These are phyloP conservation scores for Panus rudis DNA, from an alignment of 768 basidiomycete species.

Conservation along the genomic window DNA sequence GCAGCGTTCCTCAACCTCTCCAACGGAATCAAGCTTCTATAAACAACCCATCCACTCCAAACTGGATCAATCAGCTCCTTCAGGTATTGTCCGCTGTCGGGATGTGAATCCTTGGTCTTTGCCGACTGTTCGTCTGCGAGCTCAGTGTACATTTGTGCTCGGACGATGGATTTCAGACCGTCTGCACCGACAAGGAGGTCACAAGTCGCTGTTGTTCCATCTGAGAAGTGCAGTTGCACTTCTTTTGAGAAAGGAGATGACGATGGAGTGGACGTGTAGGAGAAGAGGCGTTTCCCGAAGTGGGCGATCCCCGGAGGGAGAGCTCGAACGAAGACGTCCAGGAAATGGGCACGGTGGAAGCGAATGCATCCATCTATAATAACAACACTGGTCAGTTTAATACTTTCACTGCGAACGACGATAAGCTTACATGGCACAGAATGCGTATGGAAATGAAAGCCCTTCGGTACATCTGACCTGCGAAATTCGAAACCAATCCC, in stretches of 20 bases:
- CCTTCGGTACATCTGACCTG: not conserved
- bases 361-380: slow-evolving; percentile 2
- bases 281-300: slow-evolving; percentile 13
- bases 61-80: slow-evolving; percentile 27
- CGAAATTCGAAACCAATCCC: not conserved
- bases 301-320: slow-evolving; percentile 8
- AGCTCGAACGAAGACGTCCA: slow-evolving; percentile 10
- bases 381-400: not conserved
- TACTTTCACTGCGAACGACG: not conserved
- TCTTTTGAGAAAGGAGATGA: slow-evolving; percentile 8
- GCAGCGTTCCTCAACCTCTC: slow-evolving; percentile 22
- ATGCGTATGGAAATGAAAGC: not conserved
- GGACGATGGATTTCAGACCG: slow-evolving; percentile 17
- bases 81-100: no score
- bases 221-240: slow-evolving; percentile 17
- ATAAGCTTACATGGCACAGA: slow-evolving; percentile 5
- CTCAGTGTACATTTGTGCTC: not conserved
- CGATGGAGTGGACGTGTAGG: slow-evolving; percentile 3
- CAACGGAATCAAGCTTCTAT: slow-evolving; percentile 33
- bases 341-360: slow-evolving; percentile 14
- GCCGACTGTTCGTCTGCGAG: not conserved
- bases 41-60: slow-evolving; percentile 36
- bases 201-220: slow-evolving; percentile 16
- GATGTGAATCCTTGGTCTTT: slow-evolving; percentile 22
- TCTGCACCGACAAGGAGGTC: slow-evolving; percentile 24